Evolutionary conservation across 2,329 filamentous ascomycete genomes (phyloP).

Genomic region (Arthrobotrys megalospora): DNA sequence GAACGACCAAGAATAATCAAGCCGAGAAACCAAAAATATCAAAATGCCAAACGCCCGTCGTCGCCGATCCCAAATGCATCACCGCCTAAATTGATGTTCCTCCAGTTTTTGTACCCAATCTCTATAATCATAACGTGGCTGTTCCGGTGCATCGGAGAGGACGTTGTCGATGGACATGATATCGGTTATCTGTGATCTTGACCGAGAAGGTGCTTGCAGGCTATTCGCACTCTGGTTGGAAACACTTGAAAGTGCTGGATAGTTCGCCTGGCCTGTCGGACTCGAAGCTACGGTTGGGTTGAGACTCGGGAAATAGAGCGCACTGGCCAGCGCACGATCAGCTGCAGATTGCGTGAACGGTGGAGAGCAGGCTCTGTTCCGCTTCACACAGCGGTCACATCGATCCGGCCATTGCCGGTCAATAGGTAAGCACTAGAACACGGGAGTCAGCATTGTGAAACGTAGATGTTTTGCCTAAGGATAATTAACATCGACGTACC

Average conservation of each 20-base stretch:
- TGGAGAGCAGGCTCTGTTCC: slow-evolving; percentile 57
- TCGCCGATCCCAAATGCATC: slow-evolving; percentile 56
- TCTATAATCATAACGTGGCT: slow-evolving; percentile 54
- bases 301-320: slow-evolving; percentile 54
- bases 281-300: slow-evolving; percentile 46
- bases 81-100: slow-evolving; percentile 55
- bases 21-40: slow-evolving; percentile 24
- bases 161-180: slow-evolving; percentile 61
- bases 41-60: slow-evolving; percentile 59
- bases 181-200: slow-evolving; percentile 59
- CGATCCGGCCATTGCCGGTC: slow-evolving; percentile 61
- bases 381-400: slow-evolving; percentile 59
- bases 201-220: slow-evolving; percentile 47
- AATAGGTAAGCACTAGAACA: slow-evolving; percentile 59
- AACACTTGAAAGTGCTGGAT: slow-evolving; percentile 57
- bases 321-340: slow-evolving; percentile 56
- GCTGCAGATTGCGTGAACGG: slow-evolving; percentile 57
- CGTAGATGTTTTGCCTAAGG: neutral
- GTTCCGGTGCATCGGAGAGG: slow-evolving; percentile 52
- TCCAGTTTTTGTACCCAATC: slow-evolving; percentile 59
- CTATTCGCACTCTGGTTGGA: slow-evolving; percentile 55
- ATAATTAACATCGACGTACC: slow-evolving; percentile 34
- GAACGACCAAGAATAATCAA: slow-evolving; percentile 27
- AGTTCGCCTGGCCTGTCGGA: slow-evolving; percentile 56
- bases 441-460: slow-evolving; percentile 48